phyloP scores from a whole-genome alignment of 139 green algal species.

The Auxenochlorella pyrenoidosa region DNA sequence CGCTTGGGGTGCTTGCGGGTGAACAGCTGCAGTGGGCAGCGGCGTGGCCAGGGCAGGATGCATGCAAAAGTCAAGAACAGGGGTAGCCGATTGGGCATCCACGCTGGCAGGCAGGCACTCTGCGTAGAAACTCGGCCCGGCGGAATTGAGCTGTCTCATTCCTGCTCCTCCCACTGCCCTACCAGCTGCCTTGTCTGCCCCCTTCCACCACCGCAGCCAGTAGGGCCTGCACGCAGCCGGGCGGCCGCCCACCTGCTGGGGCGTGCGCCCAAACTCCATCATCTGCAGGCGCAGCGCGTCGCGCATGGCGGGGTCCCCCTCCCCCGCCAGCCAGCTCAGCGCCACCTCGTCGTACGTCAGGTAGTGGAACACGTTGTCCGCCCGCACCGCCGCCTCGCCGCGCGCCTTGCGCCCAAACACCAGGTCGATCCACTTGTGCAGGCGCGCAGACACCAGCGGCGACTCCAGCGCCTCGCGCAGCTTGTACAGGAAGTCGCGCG shows the following conservation, averaged over 20 bases:
- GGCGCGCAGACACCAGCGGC: slow-evolving; percentile 60
- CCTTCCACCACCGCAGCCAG: too few relatives aligned
- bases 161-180: not conserved
- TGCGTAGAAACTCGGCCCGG: too few relatives aligned
- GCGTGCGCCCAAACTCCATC: slow-evolving; percentile 79
- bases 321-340: slow-evolving; percentile 40
- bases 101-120: not conserved
- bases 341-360: slow-evolving; percentile 80
- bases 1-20: slow-evolving; percentile 42
- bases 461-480: slow-evolving; percentile 69
- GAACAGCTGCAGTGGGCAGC: slow-evolving; percentile 36
- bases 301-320: slow-evolving; percentile 36
- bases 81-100: not conserved
- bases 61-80: not conserved
- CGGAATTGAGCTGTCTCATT: too few relatives aligned
- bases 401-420: slow-evolving; percentile 68
- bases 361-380: slow-evolving; percentile 83
- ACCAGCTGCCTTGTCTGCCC: too few relatives aligned
- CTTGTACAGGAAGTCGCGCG: slow-evolving; percentile 57
- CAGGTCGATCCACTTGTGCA: slow-evolving; percentile 84
- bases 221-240: too few relatives aligned
- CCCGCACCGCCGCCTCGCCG: slow-evolving; percentile 53
- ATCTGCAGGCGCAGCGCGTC: slow-evolving; percentile 68
- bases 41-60: not conserved
- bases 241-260: slow-evolving; percentile 53